Base-by-base conservation (phyloP, 2,329 filamentous ascomycete genomes). In the Aureobasidium sp. region DNA sequence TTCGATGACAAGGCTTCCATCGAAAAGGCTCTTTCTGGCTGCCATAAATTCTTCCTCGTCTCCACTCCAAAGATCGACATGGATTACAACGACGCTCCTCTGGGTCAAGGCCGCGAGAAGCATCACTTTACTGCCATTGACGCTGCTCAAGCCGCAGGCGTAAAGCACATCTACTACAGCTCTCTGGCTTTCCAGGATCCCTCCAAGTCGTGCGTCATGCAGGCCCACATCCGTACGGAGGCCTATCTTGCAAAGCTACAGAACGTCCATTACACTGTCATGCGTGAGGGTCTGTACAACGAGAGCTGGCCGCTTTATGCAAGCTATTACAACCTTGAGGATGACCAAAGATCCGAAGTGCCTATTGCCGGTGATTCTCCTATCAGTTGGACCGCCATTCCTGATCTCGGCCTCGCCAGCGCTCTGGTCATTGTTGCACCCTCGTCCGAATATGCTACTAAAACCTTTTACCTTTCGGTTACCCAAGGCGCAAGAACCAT, bases 301-400 rank as follows among this genome's bases (percentile, higher is more conserved):
- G 76, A 78, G 66, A 74, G 70, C 57, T 79, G 77, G 77, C 77
- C 76, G 7, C 64, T 79, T 21, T 78, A 78, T 61, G 71, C 78
- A 21, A 76, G 77, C 0, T 75, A 78, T 57, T 78, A 74, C 50
- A 71, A 71, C 13, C 51, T 70, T 9, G 53, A 64, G 7, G 61
- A 68, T 2, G 76, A 78, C 40, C 64, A 65, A 0, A 65, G 76
- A 53, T 67, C 43, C 0, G 72, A 75, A 40, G 67, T 78, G 1
- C 47, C 60, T 13, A 38, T 75, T 0, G 76, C 70, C 0, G 77
- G 76, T 0, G 75, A 78, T 63, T 69, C 74, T 7, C 67, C 66
- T 7, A 70, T 78, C 3, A 73, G 68, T 57, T 79, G 77, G 76
- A 78, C 76, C 0, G 63, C 67, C 10, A 78, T 79, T 35, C 45